Evolutionary conservation across 177 flowering plant species (phyloP).

Genomic region (Telopea speciosissima): DNA sequence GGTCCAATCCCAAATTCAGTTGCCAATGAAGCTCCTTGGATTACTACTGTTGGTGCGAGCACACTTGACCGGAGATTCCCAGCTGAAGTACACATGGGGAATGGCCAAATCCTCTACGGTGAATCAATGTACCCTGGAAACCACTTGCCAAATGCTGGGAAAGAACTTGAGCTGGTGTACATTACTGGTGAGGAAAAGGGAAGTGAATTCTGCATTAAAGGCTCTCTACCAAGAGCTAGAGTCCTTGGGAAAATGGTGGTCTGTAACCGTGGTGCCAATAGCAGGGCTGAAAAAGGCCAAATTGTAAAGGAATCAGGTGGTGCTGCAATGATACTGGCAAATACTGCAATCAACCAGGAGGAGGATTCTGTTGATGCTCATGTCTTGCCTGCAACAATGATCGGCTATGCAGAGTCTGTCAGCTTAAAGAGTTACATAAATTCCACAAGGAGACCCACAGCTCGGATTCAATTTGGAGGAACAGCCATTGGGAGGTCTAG

Average conservation of each 20-base stretch:
- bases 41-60: slow-evolving; percentile 87
- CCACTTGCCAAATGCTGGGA: slow-evolving; percentile 13
- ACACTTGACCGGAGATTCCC: slow-evolving; percentile 83
- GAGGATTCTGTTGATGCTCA: slow-evolving; percentile 84
- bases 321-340: slow-evolving; percentile 81
- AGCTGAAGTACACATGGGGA: slow-evolving; percentile 52
- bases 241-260: slow-evolving; percentile 89
- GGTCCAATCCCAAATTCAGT: slow-evolving; percentile 79
- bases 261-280: slow-evolving; percentile 77
- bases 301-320: slow-evolving; percentile 81
- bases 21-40: slow-evolving; percentile 96
- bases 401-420: slow-evolving; percentile 59
- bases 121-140: slow-evolving; percentile 87
- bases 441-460: slow-evolving; percentile 61
- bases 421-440: slow-evolving; percentile 57
- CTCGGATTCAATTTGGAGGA: slow-evolving; percentile 65
- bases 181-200: slow-evolving; percentile 42
- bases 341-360: slow-evolving; percentile 57
- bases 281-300: slow-evolving; percentile 76
- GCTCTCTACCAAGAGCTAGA: slow-evolving; percentile 56
- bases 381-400: slow-evolving; percentile 77
- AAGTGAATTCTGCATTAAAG: slow-evolving; percentile 59
- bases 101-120: slow-evolving; percentile 63
- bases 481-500: slow-evolving; percentile 55
- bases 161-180: slow-evolving; percentile 65